These are phyloP conservation scores for Exophiala viscosa DNA, from an alignment of 2,329 filamentous ascomycete species.

Conservation along the genomic window DNA sequence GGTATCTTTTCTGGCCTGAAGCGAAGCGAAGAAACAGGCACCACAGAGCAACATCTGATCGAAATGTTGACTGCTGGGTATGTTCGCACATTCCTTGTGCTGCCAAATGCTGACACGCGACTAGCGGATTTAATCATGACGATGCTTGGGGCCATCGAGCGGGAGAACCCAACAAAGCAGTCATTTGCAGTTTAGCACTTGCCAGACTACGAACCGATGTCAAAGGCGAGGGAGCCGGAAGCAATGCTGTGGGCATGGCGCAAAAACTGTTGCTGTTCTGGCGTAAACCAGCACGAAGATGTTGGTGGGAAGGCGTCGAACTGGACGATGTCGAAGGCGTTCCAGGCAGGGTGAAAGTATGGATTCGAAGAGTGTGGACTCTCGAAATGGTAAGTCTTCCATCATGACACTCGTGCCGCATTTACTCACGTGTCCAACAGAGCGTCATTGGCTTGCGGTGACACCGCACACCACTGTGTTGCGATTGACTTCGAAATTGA, in stretches of 20 bases:
- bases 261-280: constrained; percentile 97
- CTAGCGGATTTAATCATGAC: constrained; percentile 91
- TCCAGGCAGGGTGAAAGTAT: constrained; percentile 89
- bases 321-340: constrained; percentile 85
- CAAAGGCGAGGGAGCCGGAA: constrained; percentile 68
- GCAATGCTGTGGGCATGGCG: constrained; percentile 87
- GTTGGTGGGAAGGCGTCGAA: constrained; percentile 99
- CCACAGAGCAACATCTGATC: constrained; percentile 95
- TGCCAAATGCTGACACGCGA: constrained; percentile 16
- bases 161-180: constrained; percentile 96
- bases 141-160: constrained; percentile 94
- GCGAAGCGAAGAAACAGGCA: constrained; percentile 91
- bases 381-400: constrained; percentile 74
- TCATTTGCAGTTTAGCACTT: constrained; percentile 93
- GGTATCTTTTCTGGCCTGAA: constrained; percentile 95
- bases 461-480: constrained; percentile 18
- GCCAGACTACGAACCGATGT: constrained; percentile 91
- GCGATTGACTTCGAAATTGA: neutral
- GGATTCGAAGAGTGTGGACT: constrained; percentile 97
- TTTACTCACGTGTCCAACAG: constrained; percentile 37
- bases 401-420: neutral
- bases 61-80: constrained; percentile 99
- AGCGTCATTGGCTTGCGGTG: constrained; percentile 81
- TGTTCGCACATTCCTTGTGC: constrained; percentile 35
- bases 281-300: constrained; percentile 91